Evolutionary conservation across 805 yeast species (phyloP), one percentile per base, ranked within the genome.

Genomic region (Monosporozyma aquatica): DNA sequence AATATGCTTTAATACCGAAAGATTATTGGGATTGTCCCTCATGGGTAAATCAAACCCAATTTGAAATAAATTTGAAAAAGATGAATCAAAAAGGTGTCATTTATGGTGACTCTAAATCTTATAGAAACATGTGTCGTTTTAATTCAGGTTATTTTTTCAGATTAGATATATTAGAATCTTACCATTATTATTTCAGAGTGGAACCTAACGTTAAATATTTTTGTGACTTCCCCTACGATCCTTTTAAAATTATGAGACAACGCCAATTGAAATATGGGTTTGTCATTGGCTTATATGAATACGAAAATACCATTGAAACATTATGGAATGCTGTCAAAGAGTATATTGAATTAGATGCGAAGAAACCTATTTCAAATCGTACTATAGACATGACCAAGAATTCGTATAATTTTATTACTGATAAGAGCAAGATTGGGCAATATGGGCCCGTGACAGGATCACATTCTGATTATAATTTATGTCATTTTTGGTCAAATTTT

Each of bases 71-170:
- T 23, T 53, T 81, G 45, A 59, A 64, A 15, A 56, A 71, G 2
- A 65, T 74, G 67, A 62, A 55, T 11, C 66, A 67, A 10, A 60
- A 70, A 9, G 68, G 71, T 4, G 75, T 83, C 3, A 62, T 82
- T 1, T 83, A 83, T 57, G 90, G 87, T 1, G 71, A 66, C 22
- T 75, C 83, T 1, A 62, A 66, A 50, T 78, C 86, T 1, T 83
- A 83, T 56, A 74, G 97, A 58, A 90, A 90, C 61, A 92, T 92
- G 97, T 92, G 97, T 63, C 74, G 95, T 27, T 90, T 82, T 67
- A 92, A 92, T 57, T 82, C 95, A 3, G 97, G 97, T 0, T 84
- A 71, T 59, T 92, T 92, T 66, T 90, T 77, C 67, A 75, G 83
- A 57, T 95, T 87, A 56, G 76, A 78, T 44, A 58, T 87, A 37